Evolutionary conservation across 1,139 yeast species (phyloP).

Genomic region (Kodamaea plutei): DNA sequence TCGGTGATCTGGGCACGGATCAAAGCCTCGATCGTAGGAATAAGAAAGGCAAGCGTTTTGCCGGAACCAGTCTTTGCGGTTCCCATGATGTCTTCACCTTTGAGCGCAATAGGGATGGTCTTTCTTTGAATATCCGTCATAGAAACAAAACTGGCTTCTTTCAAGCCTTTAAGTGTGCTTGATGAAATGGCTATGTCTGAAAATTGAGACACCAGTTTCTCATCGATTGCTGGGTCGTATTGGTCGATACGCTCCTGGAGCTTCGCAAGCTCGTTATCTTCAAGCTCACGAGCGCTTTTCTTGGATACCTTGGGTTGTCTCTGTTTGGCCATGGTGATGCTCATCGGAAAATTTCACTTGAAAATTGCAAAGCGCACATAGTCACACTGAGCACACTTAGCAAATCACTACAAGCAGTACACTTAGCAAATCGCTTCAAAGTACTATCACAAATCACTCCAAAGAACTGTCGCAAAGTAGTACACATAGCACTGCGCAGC

Average conservation of each 20-base stretch:
- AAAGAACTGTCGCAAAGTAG: no score
- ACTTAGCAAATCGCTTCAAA: no score
- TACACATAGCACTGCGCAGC: no score
- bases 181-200: conserved; percentile 72
- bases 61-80: conserved; percentile 98
- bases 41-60: conserved; percentile 84
- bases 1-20: conserved; percentile 78
- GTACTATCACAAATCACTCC: no score
- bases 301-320: conserved; percentile 17
- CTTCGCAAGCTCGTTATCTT: conserved; percentile 41
- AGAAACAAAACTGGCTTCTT: conserved; percentile 64
- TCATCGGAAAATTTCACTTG: no score
- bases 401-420: no score
- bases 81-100: conserved; percentile 81
- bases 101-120: conserved; percentile 72
- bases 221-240: conserved; percentile 41
- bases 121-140: conserved; percentile 84
- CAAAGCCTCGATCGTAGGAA: conserved; percentile 76
- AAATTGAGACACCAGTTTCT: conserved; percentile 36
- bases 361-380: no score
- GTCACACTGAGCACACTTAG: no score
- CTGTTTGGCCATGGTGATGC: conserved; percentile 21
- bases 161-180: conserved; percentile 66
- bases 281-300: conserved; percentile 29
- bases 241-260: conserved; percentile 48